A percentile compares a stretch with the other conserved stretches of the same genome.
Conservation (phyloP, 805 yeast genomes). For the Groenewaldozyma salmanticensis region DNA sequence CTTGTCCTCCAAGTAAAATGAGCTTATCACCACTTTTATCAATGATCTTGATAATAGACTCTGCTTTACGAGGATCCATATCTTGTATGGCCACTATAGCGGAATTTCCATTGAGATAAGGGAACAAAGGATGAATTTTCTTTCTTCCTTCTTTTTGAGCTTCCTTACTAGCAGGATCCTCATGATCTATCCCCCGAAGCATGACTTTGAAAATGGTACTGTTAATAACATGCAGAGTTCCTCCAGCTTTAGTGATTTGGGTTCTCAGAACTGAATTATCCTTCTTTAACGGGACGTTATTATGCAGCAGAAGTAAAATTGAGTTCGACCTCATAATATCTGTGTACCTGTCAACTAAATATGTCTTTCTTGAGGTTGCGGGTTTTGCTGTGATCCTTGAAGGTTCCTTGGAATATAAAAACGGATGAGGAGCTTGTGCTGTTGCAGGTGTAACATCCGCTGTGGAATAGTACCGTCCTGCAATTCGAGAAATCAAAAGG, state of each 20-base stretch:
- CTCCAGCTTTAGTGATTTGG: constrained; percentile 58
- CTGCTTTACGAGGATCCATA: constrained; percentile 62
- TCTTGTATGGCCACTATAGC: constrained; percentile 62
- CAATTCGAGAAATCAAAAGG: no score
- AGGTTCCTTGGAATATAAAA: background rate
- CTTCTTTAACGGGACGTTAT: constrained; percentile 61
- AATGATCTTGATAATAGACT: constrained; percentile 49
- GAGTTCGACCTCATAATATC: constrained; percentile 57
- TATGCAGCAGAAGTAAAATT: constrained; percentile 71
- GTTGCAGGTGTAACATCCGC: no score
- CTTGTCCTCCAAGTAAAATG: constrained; percentile 75
- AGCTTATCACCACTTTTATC: constrained; percentile 61
- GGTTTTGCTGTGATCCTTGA: constrained; percentile 3
- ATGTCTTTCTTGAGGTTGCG: constrained; percentile 71
- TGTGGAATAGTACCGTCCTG: no score
- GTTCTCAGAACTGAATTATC: constrained; percentile 60
- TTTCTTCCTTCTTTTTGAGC: constrained; percentile 31
- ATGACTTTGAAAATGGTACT: constrained; percentile 65
- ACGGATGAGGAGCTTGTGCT: no score
- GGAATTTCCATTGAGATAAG: constrained; percentile 75
- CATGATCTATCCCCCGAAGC: constrained; percentile 55
- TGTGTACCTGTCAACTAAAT: constrained; percentile 70
- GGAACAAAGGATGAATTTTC: constrained; percentile 55
- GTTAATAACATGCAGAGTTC: constrained; percentile 56
- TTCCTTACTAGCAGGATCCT: constrained; percentile 62